Evolutionary conservation across 306 rosid species (phyloP), one percentile per base, ranked within the genome.

Genomic region (Vigna reflexopilosa): DNA sequence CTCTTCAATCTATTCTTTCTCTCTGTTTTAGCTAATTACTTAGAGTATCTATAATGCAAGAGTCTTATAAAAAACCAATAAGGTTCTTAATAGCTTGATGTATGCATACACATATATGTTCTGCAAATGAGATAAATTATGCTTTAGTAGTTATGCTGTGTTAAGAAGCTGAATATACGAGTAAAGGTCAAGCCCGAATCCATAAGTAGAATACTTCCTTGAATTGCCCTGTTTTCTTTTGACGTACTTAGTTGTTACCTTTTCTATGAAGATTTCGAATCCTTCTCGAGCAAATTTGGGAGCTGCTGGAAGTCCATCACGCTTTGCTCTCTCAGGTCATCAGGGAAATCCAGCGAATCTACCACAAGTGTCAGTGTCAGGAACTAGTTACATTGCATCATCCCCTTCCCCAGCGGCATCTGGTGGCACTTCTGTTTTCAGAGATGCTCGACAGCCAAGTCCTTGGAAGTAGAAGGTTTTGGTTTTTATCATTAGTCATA

Each of bases 391-490:
- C 67, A 76, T 91, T 70, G 92, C 90, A 79, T 96, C 97, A 51
- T 96, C 98, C 71, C 98, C 96, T 75, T 91, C 98, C 58, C 97
- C 98, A 38, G 98, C 94, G 1, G 96, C 96, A 40, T 91, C 97
- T 6, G 98, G 94, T 16, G 97, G 99, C 67, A 91, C 91, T 79
- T 93, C 98, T 16, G 84, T 86, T 77, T 91, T 90, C 70, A 85
- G 91, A 85, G 98, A 96, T 59, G 87, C 97, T 56, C 89, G 93
- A 63, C 91, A 90, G 63, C 97, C 96, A 16, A 93, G 98, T 83
- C 97, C 99, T 17, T 96, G 98, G 98, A 96, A 86, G 76, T 93
- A 96, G 86, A 82, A 44, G 45, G 79, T 71, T 26, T 77, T 77
- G 24, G 80, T 88, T 84, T 6, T 65, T 42, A 45, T 70, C 36